These are phyloP conservation scores for Trichoderma harzianum DNA, from an alignment of 2,329 filamentous ascomycete species.

Conservation along the genomic window DNA sequence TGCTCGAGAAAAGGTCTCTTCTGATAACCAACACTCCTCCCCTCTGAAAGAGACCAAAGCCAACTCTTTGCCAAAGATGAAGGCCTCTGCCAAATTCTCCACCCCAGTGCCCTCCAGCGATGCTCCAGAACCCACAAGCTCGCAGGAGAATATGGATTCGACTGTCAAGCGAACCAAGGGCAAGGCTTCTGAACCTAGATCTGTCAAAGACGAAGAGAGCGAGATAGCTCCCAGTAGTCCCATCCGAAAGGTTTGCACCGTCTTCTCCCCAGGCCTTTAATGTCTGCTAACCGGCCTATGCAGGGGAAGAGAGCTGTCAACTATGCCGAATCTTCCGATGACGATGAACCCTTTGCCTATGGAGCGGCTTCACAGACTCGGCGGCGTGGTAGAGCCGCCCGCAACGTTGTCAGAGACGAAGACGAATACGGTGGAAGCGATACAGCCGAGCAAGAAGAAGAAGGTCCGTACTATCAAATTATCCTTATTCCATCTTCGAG, in stretches of 20 bases:
- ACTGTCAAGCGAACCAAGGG: not conserved
- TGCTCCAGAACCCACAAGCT: constrained; percentile 62
- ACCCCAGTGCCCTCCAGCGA: constrained; percentile 84
- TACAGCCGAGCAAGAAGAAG: constrained; percentile 57
- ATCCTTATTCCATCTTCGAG: not conserved
- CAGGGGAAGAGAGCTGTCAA: constrained; percentile 60
- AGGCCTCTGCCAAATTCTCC: constrained; percentile 43
- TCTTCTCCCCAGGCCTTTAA: too few relatives aligned
- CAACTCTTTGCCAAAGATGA: constrained; percentile 42
- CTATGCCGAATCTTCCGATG: constrained; percentile 83
- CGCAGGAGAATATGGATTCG: constrained; percentile 61
- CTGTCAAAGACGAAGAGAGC: constrained; percentile 22
- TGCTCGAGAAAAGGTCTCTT: constrained; percentile 32
- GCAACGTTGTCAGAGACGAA: constrained; percentile 62
- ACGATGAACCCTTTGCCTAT: constrained; percentile 66
- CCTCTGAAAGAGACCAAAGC: constrained; percentile 42
- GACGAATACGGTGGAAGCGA: constrained; percentile 67
- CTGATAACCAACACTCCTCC: constrained; percentile 31
- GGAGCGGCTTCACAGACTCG: constrained; percentile 38
- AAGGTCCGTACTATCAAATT: constrained; percentile 42
- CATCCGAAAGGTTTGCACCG: constrained; percentile 64
- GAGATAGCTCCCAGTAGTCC: constrained; percentile 62
- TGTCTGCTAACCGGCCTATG: not conserved
- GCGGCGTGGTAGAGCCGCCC: constrained; percentile 42
- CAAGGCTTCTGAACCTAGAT: not conserved